These are phyloP conservation scores for Punica granatum DNA, from an alignment of 345 rosid genomes.

Conservation along the genomic window DNA sequence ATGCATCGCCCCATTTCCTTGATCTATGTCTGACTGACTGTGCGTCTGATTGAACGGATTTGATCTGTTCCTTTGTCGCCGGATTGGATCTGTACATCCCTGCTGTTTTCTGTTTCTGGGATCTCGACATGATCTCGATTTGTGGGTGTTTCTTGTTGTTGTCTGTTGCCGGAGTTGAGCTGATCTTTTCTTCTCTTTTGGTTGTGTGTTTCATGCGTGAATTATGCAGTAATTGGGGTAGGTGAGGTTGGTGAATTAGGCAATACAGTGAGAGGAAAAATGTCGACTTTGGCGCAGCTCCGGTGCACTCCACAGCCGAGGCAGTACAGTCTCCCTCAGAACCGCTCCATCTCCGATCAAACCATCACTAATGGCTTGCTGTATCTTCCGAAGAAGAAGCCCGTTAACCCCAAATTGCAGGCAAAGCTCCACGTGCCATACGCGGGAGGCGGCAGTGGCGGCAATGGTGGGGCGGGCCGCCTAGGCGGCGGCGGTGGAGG, in stretches of 20 bases:
- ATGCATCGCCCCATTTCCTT: background rate
- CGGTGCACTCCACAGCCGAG: constrained; percentile 23
- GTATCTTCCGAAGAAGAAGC: constrained; percentile 3
- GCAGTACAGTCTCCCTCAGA: constrained; percentile 9
- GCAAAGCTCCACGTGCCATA: constrained; percentile 14
- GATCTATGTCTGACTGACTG: background rate
- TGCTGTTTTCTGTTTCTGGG: too few species aligned
- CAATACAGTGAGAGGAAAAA: background rate
- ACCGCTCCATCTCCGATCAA: constrained; percentile 21
- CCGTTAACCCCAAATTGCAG: background rate
- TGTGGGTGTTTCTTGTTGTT: background rate
- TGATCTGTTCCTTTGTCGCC: background rate
- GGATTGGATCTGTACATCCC: background rate
- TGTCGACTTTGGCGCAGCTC: constrained; percentile 37
- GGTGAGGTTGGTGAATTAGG: constrained; percentile 14
- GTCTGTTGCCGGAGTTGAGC: background rate
- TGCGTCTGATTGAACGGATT: background rate
- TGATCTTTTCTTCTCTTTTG: constrained; percentile 2
- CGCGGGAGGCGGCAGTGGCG: constrained; percentile 39
- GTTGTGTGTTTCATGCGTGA: background rate
- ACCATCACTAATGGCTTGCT: constrained; percentile 13
- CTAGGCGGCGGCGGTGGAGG: constrained; percentile 20
- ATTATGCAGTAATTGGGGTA: constrained; percentile 9
- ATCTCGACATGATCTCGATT: constrained; percentile 1
- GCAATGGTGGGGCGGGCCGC: constrained; percentile 24